Evolutionary conservation across 2,329 filamentous ascomycete genomes (phyloP).

Genomic region (Chrysoporthe deuterocubensis): DNA sequence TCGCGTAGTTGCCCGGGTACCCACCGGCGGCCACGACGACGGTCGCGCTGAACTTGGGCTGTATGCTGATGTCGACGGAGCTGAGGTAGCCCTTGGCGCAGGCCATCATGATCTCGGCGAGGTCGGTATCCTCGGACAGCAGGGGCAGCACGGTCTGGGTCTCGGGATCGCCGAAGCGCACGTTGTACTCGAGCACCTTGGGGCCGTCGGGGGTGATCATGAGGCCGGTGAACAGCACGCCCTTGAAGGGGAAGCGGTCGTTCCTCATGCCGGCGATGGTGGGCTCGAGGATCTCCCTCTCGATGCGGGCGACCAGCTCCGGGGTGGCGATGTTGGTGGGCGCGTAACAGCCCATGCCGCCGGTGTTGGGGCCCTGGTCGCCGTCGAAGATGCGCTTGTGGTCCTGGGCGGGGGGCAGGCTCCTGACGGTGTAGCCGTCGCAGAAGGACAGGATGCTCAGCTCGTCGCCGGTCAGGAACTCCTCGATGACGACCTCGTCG

Average conservation of each 20-base stretch:
- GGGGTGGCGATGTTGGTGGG: constrained; percentile 80
- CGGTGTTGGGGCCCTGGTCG: constrained; percentile 90
- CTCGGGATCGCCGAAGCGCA: constrained; percentile 90
- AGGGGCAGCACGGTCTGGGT: constrained; percentile 85
- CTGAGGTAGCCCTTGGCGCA: constrained; percentile 78
- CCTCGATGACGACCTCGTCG: constrained; percentile 92
- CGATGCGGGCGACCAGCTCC: constrained; percentile 76
- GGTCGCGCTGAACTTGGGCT: constrained; percentile 77
- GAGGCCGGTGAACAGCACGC: constrained; percentile 84
- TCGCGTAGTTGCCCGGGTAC: constrained; percentile 85
- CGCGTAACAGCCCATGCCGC: constrained; percentile 97
- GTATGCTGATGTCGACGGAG: constrained; percentile 69
- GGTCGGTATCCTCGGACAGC: constrained; percentile 76
- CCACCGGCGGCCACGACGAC: constrained; percentile 93
- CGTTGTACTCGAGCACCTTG: constrained; percentile 90
- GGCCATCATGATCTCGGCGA: constrained; percentile 87
- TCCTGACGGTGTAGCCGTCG: constrained; percentile 83
- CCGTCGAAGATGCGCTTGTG: constrained; percentile 95
- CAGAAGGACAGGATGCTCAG: constrained; percentile 89
- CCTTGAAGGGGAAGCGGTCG: constrained; percentile 75
- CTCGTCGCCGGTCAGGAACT: constrained; percentile 90
- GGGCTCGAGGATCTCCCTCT: constrained; percentile 82
- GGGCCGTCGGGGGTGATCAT: constrained; percentile 87
- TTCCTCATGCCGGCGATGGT: constrained; percentile 86
- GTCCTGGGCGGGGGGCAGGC: constrained; percentile 89